Percentiles rank a stretch among this genome's conserved stretches.
These are phyloP conservation scores for Arthroderma uncinatum DNA, from an alignment of 2,329 filamentous ascomycete genomes.

Conservation along the genomic window DNA sequence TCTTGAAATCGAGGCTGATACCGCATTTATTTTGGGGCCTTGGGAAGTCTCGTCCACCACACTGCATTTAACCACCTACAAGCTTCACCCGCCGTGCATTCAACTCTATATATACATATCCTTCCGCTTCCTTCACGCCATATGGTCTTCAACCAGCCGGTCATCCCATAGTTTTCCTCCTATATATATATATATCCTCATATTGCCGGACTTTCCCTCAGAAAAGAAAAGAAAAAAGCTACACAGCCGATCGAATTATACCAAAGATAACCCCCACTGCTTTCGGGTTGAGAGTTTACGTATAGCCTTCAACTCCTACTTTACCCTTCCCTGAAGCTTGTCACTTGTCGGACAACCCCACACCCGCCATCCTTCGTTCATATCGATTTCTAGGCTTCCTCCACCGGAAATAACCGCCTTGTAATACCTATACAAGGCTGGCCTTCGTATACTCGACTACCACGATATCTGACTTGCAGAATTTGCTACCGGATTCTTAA, in stretches of 20 bases:
- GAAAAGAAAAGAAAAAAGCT: background rate
- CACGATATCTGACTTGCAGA: background rate
- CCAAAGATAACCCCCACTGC: background rate
- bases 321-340: background rate
- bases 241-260: background rate
- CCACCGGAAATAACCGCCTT: background rate
- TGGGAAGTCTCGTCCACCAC: background rate
- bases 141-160: background rate
- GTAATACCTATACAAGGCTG: constrained; percentile 4
- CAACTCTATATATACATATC: background rate
- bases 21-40: background rate
- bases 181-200: background rate
- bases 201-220: background rate
- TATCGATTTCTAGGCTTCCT: background rate
- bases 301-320: background rate
- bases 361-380: background rate
- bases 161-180: background rate
- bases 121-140: background rate
- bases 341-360: background rate
- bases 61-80: background rate
- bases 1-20: background rate
- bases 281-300: background rate
- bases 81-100: background rate
- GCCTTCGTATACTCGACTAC: background rate
- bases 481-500: background rate